Percentiles rank a stretch among this genome's conserved stretches.
Conservation (phyloP, 148 eudicot species). For the Euryodendron excelsum region DNA sequence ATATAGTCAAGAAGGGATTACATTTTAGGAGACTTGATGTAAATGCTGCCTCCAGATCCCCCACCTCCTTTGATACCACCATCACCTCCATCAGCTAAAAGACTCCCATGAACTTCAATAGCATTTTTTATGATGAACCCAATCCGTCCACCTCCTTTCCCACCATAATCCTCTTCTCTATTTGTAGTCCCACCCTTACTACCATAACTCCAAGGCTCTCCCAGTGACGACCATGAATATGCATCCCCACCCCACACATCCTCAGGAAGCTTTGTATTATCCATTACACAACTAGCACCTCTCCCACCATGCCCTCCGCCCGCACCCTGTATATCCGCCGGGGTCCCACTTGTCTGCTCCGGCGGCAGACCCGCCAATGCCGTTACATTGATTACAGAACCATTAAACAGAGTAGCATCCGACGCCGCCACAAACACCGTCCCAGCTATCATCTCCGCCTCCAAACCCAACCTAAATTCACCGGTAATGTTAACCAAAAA, state of each 20-base stretch:
- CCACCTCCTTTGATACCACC: constrained; percentile 86
- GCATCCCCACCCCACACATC: constrained; percentile 98
- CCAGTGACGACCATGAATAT: constrained; percentile 68
- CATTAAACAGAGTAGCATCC: constrained; percentile 37
- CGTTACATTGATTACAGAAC: constrained; percentile 62
- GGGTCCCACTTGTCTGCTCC: constrained; percentile 60
- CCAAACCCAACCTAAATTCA: constrained; percentile 44
- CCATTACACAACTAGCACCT: constrained; percentile 84
- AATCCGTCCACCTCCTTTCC: constrained; percentile 85
- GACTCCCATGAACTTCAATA: constrained; percentile 46
- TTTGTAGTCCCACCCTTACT: constrained; percentile 77
- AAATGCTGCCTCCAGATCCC: constrained; percentile 91
- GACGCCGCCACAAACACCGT: constrained; percentile 40
- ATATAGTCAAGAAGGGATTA: constrained; percentile 25
- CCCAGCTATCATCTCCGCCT: constrained; percentile 51
- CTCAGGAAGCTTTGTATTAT: constrained; percentile 58
- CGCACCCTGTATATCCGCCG: constrained; percentile 53
- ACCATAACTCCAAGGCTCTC: constrained; percentile 76
- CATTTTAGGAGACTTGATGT: constrained; percentile 59
- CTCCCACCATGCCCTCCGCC: constrained; percentile 96
- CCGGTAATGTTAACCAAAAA: constrained; percentile 57
- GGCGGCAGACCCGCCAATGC: constrained; percentile 62
- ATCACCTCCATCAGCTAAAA: constrained; percentile 84
- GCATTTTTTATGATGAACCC: constrained; percentile 32
- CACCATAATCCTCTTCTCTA: constrained; percentile 73